These are phyloP conservation scores for Dothistroma septosporum DNA, from an alignment of 2,329 filamentous ascomycete genomes.

Conservation along the genomic window DNA sequence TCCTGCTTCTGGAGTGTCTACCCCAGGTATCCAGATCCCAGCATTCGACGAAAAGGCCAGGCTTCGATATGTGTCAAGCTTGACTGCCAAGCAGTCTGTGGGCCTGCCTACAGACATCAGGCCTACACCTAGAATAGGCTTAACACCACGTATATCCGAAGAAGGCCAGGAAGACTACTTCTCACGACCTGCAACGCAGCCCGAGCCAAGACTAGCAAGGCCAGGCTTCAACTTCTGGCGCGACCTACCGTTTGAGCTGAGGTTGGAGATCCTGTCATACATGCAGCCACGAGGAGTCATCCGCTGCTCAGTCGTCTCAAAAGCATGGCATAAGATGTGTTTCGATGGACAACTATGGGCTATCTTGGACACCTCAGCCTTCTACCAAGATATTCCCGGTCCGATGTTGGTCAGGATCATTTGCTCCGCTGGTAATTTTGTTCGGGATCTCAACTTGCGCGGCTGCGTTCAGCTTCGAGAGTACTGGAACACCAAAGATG, in stretches of 20 bases:
- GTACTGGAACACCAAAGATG: constrained; percentile 65
- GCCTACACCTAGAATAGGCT: constrained; percentile 39
- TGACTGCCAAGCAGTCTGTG: constrained; percentile 51
- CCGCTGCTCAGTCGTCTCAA: constrained; percentile 70
- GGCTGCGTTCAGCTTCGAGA: constrained; percentile 87
- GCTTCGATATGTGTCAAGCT: constrained; percentile 50
- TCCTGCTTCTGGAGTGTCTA: constrained; percentile 51
- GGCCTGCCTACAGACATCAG: constrained; percentile 62
- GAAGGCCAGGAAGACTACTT: constrained; percentile 47
- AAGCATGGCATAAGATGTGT: constrained; percentile 73
- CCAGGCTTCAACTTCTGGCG: constrained; percentile 67
- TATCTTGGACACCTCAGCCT: constrained; percentile 69
- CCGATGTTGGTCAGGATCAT: constrained; percentile 82
- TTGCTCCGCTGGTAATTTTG: constrained; percentile 77
- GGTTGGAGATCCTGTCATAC: constrained; percentile 70
- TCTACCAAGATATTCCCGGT: constrained; percentile 81
- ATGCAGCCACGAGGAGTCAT: constrained; percentile 78
- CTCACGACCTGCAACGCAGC: constrained; percentile 34
- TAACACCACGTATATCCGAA: constrained; percentile 30
- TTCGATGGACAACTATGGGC: constrained; percentile 95
- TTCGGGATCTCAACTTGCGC: constrained; percentile 82
- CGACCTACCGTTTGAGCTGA: constrained; percentile 76
- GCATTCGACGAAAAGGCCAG: constrained; percentile 53
- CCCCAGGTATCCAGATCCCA: constrained; percentile 44
- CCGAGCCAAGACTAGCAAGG: constrained; percentile 30